Evolutionary conservation across 495 filamentous ascomycete species (phyloP), one percentile per base, ranked within the genome.

Genomic region (Neurospora sp.): DNA sequence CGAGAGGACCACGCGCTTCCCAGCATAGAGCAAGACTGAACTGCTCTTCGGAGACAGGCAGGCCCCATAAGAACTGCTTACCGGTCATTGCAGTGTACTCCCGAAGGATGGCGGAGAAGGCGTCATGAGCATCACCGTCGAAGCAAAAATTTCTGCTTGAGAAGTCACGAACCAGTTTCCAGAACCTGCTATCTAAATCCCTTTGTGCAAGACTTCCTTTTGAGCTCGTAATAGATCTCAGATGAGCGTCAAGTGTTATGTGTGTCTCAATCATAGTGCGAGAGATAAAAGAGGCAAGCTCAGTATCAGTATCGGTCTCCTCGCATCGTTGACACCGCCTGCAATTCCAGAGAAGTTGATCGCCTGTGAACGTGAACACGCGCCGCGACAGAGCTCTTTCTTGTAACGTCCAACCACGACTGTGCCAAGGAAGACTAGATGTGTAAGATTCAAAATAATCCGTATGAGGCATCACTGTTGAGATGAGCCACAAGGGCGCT

Each of bases 401-500:
- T 31, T 78, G 75, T 48, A 78, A 78, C 6, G 77, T 78, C 77
- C 75, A 78, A 0, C 75, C 77, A 1, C 77, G 53, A 0, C 41
- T 10, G 59, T 73, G 5, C 72, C 69, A 5, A 76, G 37, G 17
- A 78, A 70, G 68, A 72, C 53, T 1, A 71, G 8, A 0, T 69
- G 61, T 38, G 73, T 74, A 27, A 71, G n/a, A 35, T 48, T 69
- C 40, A 76, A 65, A 17, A 3, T 20, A 6, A 20, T 69, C 22
- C 0, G 74, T 73, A 22, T 41, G 68, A 6, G 75, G 71, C 10
- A 39, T 71, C 0, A 37, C 12, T 40, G 53, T 70, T 8, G 40
- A 68, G 16, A 40, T 74, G 0, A 42, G 39, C 69, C 69, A 31
- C 4, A 44, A 42, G 8, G 53, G 53, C 53, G 0, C 0, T 61